phyloP scores from a whole-genome alignment of 2,329 filamentous ascomycete genomes.

The Fusarium verticillioides region DNA sequence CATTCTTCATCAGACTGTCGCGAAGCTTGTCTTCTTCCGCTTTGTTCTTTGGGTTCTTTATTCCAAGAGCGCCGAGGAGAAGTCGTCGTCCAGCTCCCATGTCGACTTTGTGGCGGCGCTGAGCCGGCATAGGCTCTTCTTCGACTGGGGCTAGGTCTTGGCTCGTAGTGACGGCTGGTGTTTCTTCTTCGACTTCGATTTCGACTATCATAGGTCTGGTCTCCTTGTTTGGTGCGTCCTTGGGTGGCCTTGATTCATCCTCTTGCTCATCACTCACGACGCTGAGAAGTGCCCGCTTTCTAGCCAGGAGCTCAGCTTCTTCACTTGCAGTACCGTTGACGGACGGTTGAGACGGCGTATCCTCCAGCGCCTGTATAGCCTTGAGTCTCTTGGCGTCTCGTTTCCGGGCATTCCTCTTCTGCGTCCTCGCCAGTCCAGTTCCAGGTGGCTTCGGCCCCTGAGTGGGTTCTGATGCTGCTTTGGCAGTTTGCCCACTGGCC shows the following conservation, averaged over 20 bases:
- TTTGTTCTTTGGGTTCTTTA: constrained; percentile 74
- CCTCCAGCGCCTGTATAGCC: constrained; percentile 11
- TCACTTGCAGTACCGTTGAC: constrained; percentile 13
- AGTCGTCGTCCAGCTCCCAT: constrained; percentile 73
- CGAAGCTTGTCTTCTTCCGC: constrained; percentile 73
- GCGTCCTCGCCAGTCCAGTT: constrained; percentile 56
- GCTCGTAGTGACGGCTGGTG: background rate
- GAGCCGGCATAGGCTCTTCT: constrained; percentile 18
- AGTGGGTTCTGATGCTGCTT: background rate
- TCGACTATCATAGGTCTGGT: background rate
- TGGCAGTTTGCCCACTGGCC: background rate
- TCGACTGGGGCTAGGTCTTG: constrained; percentile 7
- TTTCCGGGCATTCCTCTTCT: constrained; percentile 63
- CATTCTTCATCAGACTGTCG: constrained; percentile 67
- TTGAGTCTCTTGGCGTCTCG: constrained; percentile 50
- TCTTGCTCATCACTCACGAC: constrained; percentile 38
- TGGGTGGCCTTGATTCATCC: background rate
- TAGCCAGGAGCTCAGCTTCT: constrained; percentile 49
- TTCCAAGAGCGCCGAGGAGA: constrained; percentile 77
- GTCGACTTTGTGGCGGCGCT: constrained; percentile 48
- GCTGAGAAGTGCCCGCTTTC: constrained; percentile 55
- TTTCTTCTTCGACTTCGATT: constrained; percentile 15
- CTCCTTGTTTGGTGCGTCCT: background rate
- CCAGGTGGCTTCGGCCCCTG: constrained; percentile 47
- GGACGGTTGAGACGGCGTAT: constrained; percentile 33